These are phyloP conservation scores for Domatiomyces globalis DNA, from an alignment of 2,329 filamentous ascomycete species.

Conservation along the genomic window DNA sequence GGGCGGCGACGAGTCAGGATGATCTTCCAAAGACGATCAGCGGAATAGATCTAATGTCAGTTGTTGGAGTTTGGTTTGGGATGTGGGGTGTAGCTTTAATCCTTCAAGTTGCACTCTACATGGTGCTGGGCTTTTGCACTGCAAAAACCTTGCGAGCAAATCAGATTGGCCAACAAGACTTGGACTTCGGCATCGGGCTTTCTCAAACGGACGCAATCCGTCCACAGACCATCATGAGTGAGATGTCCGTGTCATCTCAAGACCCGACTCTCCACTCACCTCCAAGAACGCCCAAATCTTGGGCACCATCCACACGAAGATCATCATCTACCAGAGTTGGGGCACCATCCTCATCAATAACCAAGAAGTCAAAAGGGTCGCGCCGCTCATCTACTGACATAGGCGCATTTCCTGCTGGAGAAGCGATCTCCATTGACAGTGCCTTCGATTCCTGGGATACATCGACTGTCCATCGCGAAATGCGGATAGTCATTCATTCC, in stretches of 20 bases:
- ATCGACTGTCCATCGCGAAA: slow-evolving; percentile 15
- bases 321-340: slow-evolving; percentile 13
- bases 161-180: slow-evolving; percentile 7
- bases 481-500: slow-evolving; percentile 15
- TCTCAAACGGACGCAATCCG: slow-evolving; percentile 4
- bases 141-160: slow-evolving; percentile 8
- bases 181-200: slow-evolving; percentile 11
- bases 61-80: slow-evolving; percentile 13
- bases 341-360: slow-evolving; percentile 7
- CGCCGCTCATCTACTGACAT: slow-evolving; percentile 15
- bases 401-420: slow-evolving; percentile 10
- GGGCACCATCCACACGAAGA: slow-evolving; percentile 6
- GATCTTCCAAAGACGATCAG: slow-evolving; percentile 9
- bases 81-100: slow-evolving; percentile 10
- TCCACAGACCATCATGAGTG: slow-evolving; percentile 6
- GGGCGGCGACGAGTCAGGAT: slow-evolving; percentile 7
- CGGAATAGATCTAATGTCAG: slow-evolving; percentile 2
- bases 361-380: slow-evolving; percentile 12
- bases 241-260: slow-evolving; percentile 14
- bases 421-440: slow-evolving; percentile 13
- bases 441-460: slow-evolving; percentile 18
- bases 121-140: slow-evolving; percentile 10
- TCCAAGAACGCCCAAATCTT: slow-evolving; percentile 15
- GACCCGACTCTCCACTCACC: slow-evolving; percentile 15
- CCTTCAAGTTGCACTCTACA: slow-evolving; percentile 9